These are phyloP conservation scores for Aspergillus melleus DNA, from an alignment of 2,329 filamentous ascomycete genomes.

Conservation along the genomic window DNA sequence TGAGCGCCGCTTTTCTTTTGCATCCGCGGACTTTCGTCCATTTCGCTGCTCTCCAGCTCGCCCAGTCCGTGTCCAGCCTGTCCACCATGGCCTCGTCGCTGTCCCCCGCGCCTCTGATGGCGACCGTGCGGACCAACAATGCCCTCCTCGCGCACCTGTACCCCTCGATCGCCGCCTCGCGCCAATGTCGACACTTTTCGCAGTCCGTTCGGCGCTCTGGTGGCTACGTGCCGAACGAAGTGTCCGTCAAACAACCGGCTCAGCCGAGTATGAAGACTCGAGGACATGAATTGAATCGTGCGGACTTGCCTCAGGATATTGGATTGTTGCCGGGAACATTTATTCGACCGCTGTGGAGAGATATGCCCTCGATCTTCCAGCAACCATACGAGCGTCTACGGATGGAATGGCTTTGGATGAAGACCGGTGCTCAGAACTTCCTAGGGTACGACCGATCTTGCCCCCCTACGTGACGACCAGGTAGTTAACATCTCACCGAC, in stretches of 20 bases:
- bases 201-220: conserved; percentile 24
- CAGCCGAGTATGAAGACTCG: conserved; percentile 42
- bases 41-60: background rate
- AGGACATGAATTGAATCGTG: conserved; percentile 30
- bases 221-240: conserved; percentile 18
- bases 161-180: conserved; percentile 16
- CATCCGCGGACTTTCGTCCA: background rate
- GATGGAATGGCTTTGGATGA: conserved; percentile 44
- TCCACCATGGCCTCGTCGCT: conserved; percentile 34
- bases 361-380: conserved; percentile 43
- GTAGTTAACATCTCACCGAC: conserved; percentile 1
- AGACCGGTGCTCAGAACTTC: conserved; percentile 35
- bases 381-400: conserved; percentile 35
- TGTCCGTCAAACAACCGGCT: conserved; percentile 30
- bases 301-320: conserved; percentile 44
- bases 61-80: background rate
- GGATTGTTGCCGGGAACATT: conserved; percentile 48
- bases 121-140: conserved; percentile 16
- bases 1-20: conserved; percentile 12
- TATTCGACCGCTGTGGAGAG: conserved; percentile 38
- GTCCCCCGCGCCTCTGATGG: conserved; percentile 23
- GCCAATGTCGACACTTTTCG: conserved; percentile 38
- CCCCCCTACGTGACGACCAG: background rate
- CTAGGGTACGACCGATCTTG: conserved; percentile 29
- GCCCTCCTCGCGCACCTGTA: conserved; percentile 15